Base-by-base conservation (phyloP, 1,284 basidiomycete species). In the Singerocomus rubriflavus region DNA sequence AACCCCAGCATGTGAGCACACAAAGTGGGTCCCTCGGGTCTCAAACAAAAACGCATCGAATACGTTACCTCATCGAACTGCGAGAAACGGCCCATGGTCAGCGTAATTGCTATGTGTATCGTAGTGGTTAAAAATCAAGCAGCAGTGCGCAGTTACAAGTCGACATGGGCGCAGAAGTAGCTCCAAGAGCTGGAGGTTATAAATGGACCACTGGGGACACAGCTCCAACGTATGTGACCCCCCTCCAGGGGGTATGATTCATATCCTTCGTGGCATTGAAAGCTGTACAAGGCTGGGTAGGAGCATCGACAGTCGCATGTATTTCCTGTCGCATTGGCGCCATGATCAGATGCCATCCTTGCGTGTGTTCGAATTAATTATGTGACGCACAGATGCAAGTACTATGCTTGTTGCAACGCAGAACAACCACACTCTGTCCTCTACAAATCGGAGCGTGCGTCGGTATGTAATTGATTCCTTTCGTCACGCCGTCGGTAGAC, bases 41-140 rank as follows among this genome's bases (percentile, higher is more conserved):
- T 54, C 33, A 44, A 38, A 34, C 25, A 31, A 11, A 44, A 6
- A 26, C 5, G 26, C 14, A 7, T 35, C 12, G 31, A 33, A 13
- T 14, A 56, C 62, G 21, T 21, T 52, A 73, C 74, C 61, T 75
- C 75, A 35, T 72, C 62, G 42, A 57, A 63, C 38, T 74, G 67
- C 33, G 71, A 64, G 58, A 71, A 76, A 34, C 63, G 64, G 34
- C 57, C 50, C 58, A 63, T 68, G 43, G 4, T 38, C 29, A 36
- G 44, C 10, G 35, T 14, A 7, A 21, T 43, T 2, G 16, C 6
- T 34, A 14, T 42, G 34, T 1, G 2, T 44, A 25, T 53, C 48
- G 46, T 67, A 48, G 46, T 56, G 46, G 60, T 53, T 46, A 0
- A 32, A 45, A 13, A 35, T 2, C 12, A 46, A 50, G 42, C 21